phyloP scores from a whole-genome alignment of 2,329 filamentous ascomycete species.

The Neodidymelliopsis sp. region DNA sequence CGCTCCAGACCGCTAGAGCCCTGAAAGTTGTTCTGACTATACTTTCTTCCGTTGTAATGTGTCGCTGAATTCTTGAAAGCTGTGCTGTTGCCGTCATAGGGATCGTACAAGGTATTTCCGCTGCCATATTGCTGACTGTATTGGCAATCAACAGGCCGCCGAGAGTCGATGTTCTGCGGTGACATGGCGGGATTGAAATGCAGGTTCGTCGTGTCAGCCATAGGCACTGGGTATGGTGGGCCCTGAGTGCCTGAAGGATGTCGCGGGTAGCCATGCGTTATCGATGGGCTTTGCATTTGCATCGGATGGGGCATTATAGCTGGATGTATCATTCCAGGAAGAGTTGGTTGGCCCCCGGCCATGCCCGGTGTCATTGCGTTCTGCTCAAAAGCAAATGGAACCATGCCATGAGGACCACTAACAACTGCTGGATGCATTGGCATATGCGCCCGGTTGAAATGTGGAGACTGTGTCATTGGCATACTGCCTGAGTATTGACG shows the following conservation, averaged over 20 bases:
- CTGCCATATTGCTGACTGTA: conserved; percentile 15
- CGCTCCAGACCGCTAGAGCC: conserved; percentile 25
- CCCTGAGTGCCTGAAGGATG: conserved; percentile 11
- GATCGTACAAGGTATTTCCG: conserved; percentile 33
- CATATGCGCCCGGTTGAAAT: conserved; percentile 19
- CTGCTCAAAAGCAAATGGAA: conserved; percentile 24
- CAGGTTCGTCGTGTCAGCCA: conserved; percentile 43
- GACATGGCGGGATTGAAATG: conserved; percentile 20
- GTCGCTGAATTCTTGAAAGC: conserved; percentile 28
- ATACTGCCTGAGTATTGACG: conserved; percentile 24
- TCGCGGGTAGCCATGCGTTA: conserved; percentile 23
- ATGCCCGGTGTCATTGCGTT: conserved; percentile 17
- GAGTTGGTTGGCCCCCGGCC: conserved; percentile 21
- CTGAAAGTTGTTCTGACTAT: conserved; percentile 19
- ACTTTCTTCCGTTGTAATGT: conserved; percentile 23
- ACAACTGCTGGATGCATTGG: conserved; percentile 22
- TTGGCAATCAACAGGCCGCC: conserved; percentile 17
- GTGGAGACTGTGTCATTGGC: conserved; percentile 24
- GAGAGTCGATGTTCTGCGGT: conserved; percentile 18
- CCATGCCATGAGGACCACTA: conserved; percentile 13
- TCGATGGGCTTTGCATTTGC: conserved; percentile 16
- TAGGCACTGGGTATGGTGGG: conserved; percentile 19
- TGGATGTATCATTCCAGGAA: conserved; percentile 18
- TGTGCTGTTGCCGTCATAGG: conserved; percentile 33
- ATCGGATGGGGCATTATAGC: conserved; percentile 21